Percentiles rank a stretch among this genome's conserved stretches.
These are phyloP conservation scores for Oehlia diaphana DNA, from an alignment of 192 early-diverging fungal species.

Conservation along the genomic window DNA sequence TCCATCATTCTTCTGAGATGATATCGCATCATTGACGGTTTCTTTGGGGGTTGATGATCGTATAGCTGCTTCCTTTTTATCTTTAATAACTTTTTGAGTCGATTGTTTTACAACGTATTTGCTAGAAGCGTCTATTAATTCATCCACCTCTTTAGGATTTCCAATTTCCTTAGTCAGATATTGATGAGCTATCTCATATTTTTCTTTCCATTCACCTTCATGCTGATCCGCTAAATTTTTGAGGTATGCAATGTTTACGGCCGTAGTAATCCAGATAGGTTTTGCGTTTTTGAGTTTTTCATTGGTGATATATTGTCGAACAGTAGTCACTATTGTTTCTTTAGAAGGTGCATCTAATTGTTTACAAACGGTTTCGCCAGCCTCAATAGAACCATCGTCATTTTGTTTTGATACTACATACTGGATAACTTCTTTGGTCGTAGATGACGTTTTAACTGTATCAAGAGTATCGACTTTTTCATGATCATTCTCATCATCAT, in stretches of 20 bases:
- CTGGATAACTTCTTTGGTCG: not conserved
- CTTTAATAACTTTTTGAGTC: not conserved
- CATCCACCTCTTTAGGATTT: not conserved
- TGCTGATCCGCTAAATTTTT: not conserved
- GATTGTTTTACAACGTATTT: not conserved
- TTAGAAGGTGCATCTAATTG: not conserved
- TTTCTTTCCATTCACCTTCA: slow-evolving; percentile 11
- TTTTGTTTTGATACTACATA: slow-evolving; percentile 3
- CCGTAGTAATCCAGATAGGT: not conserved
- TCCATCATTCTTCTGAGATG: not conserved
- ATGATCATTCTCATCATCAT: not conserved
- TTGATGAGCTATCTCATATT: slow-evolving; percentile 3
- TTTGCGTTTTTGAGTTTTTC: slow-evolving; percentile 6
- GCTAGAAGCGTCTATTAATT: not conserved
- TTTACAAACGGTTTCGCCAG: not conserved
- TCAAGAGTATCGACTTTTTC: not conserved
- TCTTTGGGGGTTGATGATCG: not conserved
- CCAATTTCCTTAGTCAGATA: not conserved
- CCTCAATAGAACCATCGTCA: not conserved
- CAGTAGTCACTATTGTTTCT: not conserved
- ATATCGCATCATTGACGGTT: not conserved
- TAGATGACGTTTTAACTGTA: not conserved
- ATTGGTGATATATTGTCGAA: not conserved
- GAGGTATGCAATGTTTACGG: not conserved
- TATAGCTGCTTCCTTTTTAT: too few species aligned